phyloP scores from a whole-genome alignment of 306 rosid species.

The Ceratonia siliqua region DNA sequence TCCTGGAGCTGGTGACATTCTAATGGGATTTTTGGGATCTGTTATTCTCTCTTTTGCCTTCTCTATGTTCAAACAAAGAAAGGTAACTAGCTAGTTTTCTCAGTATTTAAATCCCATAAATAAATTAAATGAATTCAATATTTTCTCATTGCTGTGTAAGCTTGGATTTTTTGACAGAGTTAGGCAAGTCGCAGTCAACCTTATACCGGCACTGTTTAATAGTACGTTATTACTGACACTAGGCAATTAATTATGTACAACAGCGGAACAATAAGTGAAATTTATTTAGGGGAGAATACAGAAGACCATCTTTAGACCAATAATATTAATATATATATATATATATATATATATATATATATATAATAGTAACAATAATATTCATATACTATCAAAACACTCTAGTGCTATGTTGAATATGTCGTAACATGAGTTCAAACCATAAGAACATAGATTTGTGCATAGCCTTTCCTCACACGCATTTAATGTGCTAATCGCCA shows the following conservation, averaged over 20 bases:
- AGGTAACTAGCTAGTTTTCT: slow-evolving; percentile 54
- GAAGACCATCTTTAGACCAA: too few species aligned
- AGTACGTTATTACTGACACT: too few species aligned
- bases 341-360: too few species aligned
- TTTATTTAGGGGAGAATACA: too few species aligned
- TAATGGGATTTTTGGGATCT: slow-evolving; percentile 96
- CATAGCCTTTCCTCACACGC: not conserved
- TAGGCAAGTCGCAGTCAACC: not conserved
- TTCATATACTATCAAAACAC: not conserved
- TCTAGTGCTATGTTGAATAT: not conserved
- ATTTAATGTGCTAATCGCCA: not conserved
- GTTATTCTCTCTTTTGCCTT: slow-evolving; percentile 96
- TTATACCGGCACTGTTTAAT: too few species aligned
- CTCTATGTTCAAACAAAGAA: slow-evolving; percentile 96
- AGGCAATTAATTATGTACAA: too few species aligned
- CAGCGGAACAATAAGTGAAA: too few species aligned
- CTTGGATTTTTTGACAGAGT: slow-evolving; percentile 5
- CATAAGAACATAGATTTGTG: not conserved
- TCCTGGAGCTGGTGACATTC: slow-evolving; percentile 95
- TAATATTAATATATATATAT: too few species aligned
- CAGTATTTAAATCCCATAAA: not conserved
- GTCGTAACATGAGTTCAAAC: not conserved
- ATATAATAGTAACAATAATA: not conserved
- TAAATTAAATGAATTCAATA: not conserved
- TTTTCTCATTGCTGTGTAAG: not conserved